Evolutionary conservation across 495 filamentous ascomycete genomes (phyloP), one percentile per base, ranked within the genome.

Genomic region (Daldinia grandis): DNA sequence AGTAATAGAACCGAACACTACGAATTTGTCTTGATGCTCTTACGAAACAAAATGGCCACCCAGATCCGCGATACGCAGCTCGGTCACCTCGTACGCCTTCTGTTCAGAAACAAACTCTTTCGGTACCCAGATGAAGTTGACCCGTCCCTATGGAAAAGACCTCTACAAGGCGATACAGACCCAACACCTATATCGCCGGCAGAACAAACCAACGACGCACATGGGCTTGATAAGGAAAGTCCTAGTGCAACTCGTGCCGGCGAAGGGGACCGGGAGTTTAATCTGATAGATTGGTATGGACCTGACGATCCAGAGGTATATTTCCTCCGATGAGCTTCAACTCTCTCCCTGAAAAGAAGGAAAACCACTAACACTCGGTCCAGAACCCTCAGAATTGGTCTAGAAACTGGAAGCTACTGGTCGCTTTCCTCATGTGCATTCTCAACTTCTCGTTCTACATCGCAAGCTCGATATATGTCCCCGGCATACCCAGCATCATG

Each of bases 381-480:
- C 21, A 47, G 42, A 47, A 47, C 53, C 75, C 75, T 10, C 70
- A 72, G 33, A 77, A 76, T 33, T 77, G 73, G 73, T 35, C 73
- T 3, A 25, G 24, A 1, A 50, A 31, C 15, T 65, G 61, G 62
- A 72, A 76, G 53, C 17, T 58, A 0, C 38, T 74, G 0, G 33
- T 77, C 6, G 47, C 54, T 24, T 66, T 49, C 24, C 55, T 67
- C 17, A 68, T 77, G 57, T 77, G 75, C 15, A 53, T 77, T 3
- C 67, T 77, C 27, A 77, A 74, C 56, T 75, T 77, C 33, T 59
- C 61, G 1, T 58, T 76, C 31, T 77, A 76, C 31, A 74, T 77
- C 14, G 75, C 68, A 9, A 77, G 70, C 31, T 83, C 82, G 1
- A 80, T 84, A 10, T 87, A 87, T 66, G 77, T 81, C 12, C 78